Evolutionary conservation across 2,329 filamentous ascomycete genomes (phyloP), one percentile per base, ranked within the genome.

Genomic region (Geosmithia flava): DNA sequence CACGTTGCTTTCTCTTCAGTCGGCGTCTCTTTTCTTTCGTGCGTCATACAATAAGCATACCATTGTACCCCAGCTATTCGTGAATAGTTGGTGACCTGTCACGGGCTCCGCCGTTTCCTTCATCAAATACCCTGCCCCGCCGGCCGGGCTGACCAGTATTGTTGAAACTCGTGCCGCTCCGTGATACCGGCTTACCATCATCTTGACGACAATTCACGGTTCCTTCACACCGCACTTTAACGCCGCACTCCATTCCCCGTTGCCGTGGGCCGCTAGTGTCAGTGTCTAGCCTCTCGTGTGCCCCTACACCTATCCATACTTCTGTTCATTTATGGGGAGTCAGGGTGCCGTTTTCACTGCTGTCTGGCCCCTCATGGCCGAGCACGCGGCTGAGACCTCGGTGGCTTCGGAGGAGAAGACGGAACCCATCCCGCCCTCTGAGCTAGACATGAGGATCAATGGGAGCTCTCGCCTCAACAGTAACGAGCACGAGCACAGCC

Each of bases 341-440:
- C 33, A 13, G 33, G 42, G 20, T 19, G 20, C 42, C 20, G 42
- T 44, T 20, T 7, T 16, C 40, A 20, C 20, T 20, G 19, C 42
- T 16, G 39, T 20, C 40, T 37, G 20, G 51, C 54, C 47, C 49
- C 55, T 56, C 56, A 77, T 77, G 74, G 66, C 64, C 55, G 71
- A 75, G 53, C 61, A 65, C 53, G 69, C 62, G 54, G 54, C 59
- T 50, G 63, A 59, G 56, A 56, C 59, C 54, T 67, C 64, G 52
- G 63, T 58, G 53, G 57, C 58, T 52, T 68, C 67, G 51, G 67
- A 70, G 56, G 75, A 79, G 63, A 73, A 68, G 61, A 80, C 76
- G 44, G 75, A 80, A 62, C 74, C 75, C 10, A 76, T 78, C 54
- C 75, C 76, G 10, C 68, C 76, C 53, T 71, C 73, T 46, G 75